These are phyloP conservation scores for Candida dendrica DNA, from an alignment of 805 yeast genomes.

Conservation along the genomic window DNA sequence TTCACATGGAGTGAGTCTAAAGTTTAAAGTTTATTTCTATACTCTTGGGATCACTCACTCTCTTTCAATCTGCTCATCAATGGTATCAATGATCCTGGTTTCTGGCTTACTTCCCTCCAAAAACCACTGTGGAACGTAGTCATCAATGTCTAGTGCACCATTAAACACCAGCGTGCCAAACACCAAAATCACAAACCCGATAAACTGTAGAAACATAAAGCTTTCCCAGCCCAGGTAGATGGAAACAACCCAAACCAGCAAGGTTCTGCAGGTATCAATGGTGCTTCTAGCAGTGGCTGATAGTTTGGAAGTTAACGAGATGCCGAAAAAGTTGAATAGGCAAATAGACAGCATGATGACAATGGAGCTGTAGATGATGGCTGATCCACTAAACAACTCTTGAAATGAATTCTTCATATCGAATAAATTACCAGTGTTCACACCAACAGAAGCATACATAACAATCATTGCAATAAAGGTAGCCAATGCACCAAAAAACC, in stretches of 20 bases:
- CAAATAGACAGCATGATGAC: conserved; percentile 69
- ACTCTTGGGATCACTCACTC: conserved; percentile 7
- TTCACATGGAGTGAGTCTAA: no score
- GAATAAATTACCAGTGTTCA: conserved; percentile 34
- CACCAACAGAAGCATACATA: conserved; percentile 34
- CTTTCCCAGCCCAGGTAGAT: conserved; percentile 68
- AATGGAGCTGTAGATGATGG: conserved; percentile 46
- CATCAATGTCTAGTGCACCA: conserved; percentile 52
- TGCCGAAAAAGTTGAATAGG: conserved; percentile 65
- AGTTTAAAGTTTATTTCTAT: no score
- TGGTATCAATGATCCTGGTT: conserved; percentile 23
- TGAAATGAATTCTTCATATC: conserved; percentile 44
- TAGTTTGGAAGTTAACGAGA: conserved; percentile 54
- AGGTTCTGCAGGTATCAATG: conserved; percentile 69
- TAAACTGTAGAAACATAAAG: conserved; percentile 51
- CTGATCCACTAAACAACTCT: conserved; percentile 37
- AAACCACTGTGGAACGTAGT: conserved; percentile 41
- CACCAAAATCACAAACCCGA: conserved; percentile 59
- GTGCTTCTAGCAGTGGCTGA: conserved; percentile 78
- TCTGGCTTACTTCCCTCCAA: conserved; percentile 22
- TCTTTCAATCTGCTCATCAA: conserved; percentile 37
- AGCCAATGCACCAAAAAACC: conserved; percentile 51
- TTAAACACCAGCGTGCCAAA: conserved; percentile 71
- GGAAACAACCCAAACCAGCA: conserved; percentile 70
- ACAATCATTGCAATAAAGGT: conserved; percentile 38